Evolutionary conservation across 768 basidiomycete species (phyloP), one percentile per base, ranked within the genome.

Genomic region (Paxillus ammoniavirescens): DNA sequence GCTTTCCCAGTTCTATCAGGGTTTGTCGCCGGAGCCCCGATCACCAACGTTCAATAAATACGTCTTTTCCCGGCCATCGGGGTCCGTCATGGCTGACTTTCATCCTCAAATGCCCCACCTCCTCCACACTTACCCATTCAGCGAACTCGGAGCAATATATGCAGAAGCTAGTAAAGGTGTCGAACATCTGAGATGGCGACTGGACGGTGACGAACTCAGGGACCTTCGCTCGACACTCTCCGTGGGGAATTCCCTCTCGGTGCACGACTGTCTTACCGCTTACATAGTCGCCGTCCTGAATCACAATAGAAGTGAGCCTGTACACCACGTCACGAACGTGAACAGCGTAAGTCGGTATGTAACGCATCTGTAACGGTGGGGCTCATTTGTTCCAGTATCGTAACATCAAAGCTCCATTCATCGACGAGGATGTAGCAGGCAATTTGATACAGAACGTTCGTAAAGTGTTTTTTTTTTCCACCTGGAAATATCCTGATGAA

Each of bases 211-310:
- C 8, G 55, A 59, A 13, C 52, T 70, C 28, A 31, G 42, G 5
- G 45, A 37, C 10, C 63, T 65, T 47, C 57, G 58, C 17, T 52
- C 52, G 30, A 33, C 14, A 23, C 57, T 66, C 36, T 53, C 15
- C 2, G 5, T 23, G 45, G 47, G 15, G n/a, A 18, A 0, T 6
- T 52, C 40, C 42, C 38, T 65, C n/a, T 64, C 68, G 8, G 48
- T 49, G 6, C 71, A 72, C 23, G 70, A 72, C 51, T 65, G 67
- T 53, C 56, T 72, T 41, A 64, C 61, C 2, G 68, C 69, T 13
- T 67, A 64, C 51, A 35, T 71, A 8, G 60, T 66, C 15, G 42
- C 57, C 3, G 47, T 60, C 12, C 46, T 71, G 15, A 67, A 69
- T 31, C 47, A 53, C 8, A 52, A 57, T 42, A 43, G 31, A 36